phyloP scores from a whole-genome alignment of 2,329 filamentous ascomycete genomes.

The Sporothrix euskadiensis region DNA sequence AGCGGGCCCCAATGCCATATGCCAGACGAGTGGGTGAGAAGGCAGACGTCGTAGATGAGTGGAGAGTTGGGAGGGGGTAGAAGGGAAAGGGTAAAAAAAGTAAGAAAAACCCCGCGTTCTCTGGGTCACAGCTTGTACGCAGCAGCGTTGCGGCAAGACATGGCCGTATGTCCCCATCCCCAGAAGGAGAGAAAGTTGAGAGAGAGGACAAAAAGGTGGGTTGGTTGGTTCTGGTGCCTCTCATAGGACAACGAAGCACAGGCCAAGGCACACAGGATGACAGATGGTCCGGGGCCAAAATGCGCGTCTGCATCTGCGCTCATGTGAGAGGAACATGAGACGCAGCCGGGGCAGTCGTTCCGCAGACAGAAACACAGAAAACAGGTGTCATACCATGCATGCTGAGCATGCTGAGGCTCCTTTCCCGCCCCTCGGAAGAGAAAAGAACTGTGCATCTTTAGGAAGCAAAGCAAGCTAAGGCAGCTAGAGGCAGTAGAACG shows the following conservation, averaged over 20 bases:
- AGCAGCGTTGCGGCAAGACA: slow-evolving; percentile 16
- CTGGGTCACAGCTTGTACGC: slow-evolving; percentile 9
- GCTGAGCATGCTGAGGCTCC: neutral
- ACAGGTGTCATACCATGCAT: slow-evolving; percentile 16
- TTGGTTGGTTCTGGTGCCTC: neutral
- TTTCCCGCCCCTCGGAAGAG: neutral
- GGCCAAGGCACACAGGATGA: slow-evolving; percentile 16
- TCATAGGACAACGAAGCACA: slow-evolving; percentile 7
- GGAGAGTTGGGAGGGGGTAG: neutral
- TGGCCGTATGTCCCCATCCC: slow-evolving; percentile 11
- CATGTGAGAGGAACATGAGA: neutral
- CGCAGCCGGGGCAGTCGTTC: neutral
- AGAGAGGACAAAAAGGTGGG: neutral
- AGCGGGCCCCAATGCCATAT: neutral
- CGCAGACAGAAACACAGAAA: neutral
- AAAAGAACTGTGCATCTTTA: slow-evolving; percentile 1
- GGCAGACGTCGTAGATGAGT: neutral
- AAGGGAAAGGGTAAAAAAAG: slow-evolving; percentile 3
- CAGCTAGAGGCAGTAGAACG: neutral
- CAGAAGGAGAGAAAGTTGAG: neutral
- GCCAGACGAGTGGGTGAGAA: neutral
- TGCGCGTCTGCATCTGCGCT: slow-evolving; percentile 3
- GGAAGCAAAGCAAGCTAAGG: neutral
- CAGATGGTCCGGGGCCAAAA: neutral
- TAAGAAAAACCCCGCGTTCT: slow-evolving; percentile 19